Evolutionary conservation across 495 filamentous ascomycete genomes (phyloP), one percentile per base, ranked within the genome.

Genomic region (Aspergillus leporis): DNA sequence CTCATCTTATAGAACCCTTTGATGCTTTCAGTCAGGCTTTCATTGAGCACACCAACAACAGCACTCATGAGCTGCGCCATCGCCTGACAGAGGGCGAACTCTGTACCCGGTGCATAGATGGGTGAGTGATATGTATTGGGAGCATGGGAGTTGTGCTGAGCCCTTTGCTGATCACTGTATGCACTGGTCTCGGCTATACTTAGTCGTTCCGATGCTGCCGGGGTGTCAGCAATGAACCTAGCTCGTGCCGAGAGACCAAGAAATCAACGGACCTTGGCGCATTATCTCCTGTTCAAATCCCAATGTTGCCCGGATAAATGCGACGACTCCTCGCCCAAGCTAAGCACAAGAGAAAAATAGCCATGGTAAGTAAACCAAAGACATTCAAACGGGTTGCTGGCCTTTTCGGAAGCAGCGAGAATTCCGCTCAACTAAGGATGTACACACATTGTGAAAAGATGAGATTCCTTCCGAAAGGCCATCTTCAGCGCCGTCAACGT

Each of bases 251-350:
- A 34, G 52, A 62, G 51, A 21, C 43, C 41, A 57, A 49, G n/a
- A 45, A 41, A 43, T 56, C 34, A 14, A 57, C 75, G 48, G 19
- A 87, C 85, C 86, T 77, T 96, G 86, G 59, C 84, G 85, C 90
- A 98, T 95, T 55, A 96, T 79, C n/a, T 94, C 91, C 63, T 93
- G 90, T 73, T 98, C 94, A 67, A 97, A 95, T 5, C 95, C 93
- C 10, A 98, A 75, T 13, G 92, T 89, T 41, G 92, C 92, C 61
- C 84, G 81, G 66, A 98, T 86, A 64, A 98, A 97, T 31, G 83
- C 83, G 43, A 93, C 85, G 28, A 96, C 84, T 38, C 91, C 90
- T 66, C 87, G 78, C 8, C 90, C 94, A 21, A 97, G 80, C 80
- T 91, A 70, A 54, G 58, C 38, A 36, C n/a, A 21, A 28, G 3